phyloP scores from a whole-genome alignment of 2,329 filamentous ascomycete species.

The Talaromyces funiculosus region DNA sequence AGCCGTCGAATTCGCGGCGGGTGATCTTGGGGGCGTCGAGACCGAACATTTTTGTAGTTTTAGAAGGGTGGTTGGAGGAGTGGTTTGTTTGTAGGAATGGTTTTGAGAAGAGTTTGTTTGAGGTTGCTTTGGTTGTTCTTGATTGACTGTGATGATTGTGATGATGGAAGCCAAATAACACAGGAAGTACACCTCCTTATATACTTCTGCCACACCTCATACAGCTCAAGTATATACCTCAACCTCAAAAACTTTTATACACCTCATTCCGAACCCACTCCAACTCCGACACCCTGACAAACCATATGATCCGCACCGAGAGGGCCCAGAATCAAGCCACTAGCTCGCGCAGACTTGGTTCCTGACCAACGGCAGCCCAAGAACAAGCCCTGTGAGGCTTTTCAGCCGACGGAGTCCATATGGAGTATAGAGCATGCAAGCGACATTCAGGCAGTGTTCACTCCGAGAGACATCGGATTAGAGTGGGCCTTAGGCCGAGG shows the following conservation, averaged over 20 bases:
- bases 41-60: conserved; percentile 10
- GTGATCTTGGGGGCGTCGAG: conserved; percentile 4
- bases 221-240: neutral
- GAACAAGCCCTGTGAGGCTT: neutral
- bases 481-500: neutral
- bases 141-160: neutral
- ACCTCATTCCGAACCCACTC: neutral
- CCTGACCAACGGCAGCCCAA: neutral
- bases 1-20: conserved; percentile 9
- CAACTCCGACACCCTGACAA: neutral
- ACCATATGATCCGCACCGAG: neutral
- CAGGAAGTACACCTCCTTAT: conserved; percentile 4
- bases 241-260: neutral
- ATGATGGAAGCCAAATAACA: neutral
- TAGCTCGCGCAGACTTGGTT: neutral
- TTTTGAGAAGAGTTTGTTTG: neutral
- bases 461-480: neutral
- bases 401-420: neutral
- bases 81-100: neutral
- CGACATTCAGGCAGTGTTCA: neutral
- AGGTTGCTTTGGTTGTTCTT: neutral
- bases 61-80: neutral
- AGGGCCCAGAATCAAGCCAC: neutral
- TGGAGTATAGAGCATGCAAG: neutral
- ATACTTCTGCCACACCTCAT: neutral